phyloP scores from a whole-genome alignment of 768 basidiomycete genomes.

The Mycena pura region DNA sequence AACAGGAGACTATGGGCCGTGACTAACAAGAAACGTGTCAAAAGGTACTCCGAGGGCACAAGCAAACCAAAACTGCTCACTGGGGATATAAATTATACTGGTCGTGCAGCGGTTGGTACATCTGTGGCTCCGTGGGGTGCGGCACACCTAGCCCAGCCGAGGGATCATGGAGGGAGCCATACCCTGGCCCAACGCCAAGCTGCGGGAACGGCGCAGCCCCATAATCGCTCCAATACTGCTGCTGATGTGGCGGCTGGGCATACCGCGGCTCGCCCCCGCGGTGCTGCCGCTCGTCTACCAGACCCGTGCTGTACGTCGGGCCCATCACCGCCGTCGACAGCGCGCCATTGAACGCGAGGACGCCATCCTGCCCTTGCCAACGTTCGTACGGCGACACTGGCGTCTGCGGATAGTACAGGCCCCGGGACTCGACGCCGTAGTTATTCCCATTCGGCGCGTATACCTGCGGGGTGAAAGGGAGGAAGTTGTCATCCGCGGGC shows the following conservation, averaged over 20 bases:
- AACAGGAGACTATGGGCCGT: background rate
- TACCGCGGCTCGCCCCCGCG: conserved; percentile 14
- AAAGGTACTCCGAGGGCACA: background rate
- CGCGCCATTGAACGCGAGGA: conserved; percentile 46
- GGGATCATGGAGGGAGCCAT: conserved; percentile 9
- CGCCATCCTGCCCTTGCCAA: conserved; percentile 46
- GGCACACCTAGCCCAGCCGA: background rate
- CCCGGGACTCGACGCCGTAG: background rate
- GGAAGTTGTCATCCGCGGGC: background rate
- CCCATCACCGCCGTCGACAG: conserved; percentile 78
- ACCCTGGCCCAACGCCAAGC: conserved; percentile 25
- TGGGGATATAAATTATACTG: conserved; percentile 15
- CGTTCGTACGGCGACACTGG: conserved; percentile 44
- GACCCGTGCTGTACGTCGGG: conserved; percentile 76
- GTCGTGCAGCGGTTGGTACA: conserved; percentile 19
- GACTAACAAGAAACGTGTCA: too few relatives aligned
- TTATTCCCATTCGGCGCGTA: conserved; percentile 11
- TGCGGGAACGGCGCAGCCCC: conserved; percentile 56
- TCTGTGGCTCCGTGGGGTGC: conserved; percentile 11
- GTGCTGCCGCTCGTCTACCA: conserved; percentile 55
- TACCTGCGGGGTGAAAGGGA: conserved; percentile 2
- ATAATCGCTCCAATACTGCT: conserved; percentile 63
- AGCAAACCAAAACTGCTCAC: background rate
- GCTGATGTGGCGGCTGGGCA: conserved; percentile 37
- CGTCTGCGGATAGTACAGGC: conserved; percentile 15